Evolutionary conservation across 352 stramenopile genomes (phyloP).

Genomic region (Thalassiosira mediterranea): DNA sequence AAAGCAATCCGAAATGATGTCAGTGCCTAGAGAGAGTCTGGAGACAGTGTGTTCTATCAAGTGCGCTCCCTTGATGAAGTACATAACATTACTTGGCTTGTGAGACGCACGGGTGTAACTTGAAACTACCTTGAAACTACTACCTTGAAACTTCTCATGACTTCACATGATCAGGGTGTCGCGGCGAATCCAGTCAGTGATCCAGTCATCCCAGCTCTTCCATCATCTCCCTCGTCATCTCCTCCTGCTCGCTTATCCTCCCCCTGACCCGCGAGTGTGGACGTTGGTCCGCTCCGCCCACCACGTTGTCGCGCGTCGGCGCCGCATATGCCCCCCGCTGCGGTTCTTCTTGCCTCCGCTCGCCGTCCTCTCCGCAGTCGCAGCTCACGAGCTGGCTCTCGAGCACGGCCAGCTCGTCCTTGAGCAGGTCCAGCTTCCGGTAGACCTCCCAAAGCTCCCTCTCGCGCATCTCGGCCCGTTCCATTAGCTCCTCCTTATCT

Average conservation of each 20-base stretch:
- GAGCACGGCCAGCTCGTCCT: conserved; percentile 32
- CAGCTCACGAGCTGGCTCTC: conserved; percentile 37
- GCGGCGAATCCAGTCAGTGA: no score
- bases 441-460: conserved; percentile 35
- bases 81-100: no score
- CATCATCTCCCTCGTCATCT: conserved; percentile 31
- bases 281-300: no score
- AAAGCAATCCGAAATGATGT: no score
- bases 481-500: no score
- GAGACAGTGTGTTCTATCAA: no score
- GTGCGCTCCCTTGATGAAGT: no score
- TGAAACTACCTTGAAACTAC: no score
- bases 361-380: conserved; percentile 29
- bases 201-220: conserved; percentile 51
- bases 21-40: no score
- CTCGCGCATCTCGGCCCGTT: conserved; percentile 16
- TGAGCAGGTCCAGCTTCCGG: conserved; percentile 37
- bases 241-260: conserved; percentile 20
- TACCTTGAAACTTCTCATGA: no score
- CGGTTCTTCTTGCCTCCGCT: conserved; percentile 4
- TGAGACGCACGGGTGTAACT: no score
- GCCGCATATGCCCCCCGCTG: conserved; percentile 2
- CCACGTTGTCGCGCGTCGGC: not conserved
- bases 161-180: no score
- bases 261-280: conserved; percentile 34